Evolutionary conservation across 2,329 filamentous ascomycete genomes (phyloP).

Genomic region (Neonectria hederae): DNA sequence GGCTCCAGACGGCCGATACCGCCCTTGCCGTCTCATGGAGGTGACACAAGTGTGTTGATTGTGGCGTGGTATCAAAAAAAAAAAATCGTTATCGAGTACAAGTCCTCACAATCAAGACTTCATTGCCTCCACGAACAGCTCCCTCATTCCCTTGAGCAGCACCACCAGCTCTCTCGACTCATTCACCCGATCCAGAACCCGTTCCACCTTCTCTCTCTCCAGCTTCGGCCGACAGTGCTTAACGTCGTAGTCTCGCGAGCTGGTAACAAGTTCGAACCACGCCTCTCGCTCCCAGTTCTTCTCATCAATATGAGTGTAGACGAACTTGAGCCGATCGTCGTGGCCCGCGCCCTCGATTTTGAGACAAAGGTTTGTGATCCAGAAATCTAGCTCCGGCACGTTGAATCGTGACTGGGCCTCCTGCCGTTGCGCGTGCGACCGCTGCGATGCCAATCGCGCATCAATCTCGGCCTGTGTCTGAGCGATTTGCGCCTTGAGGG

Average conservation of each 20-base stretch:
- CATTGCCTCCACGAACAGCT: slow-evolving; percentile 76
- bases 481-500: slow-evolving; percentile 68
- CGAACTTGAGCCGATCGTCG: slow-evolving; percentile 87
- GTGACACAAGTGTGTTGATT: neutral
- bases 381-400: slow-evolving; percentile 92
- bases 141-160: slow-evolving; percentile 84
- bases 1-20: neutral
- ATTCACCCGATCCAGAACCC: slow-evolving; percentile 81
- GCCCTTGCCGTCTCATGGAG: neutral
- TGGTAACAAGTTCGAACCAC: slow-evolving; percentile 91
- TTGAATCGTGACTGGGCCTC: slow-evolving; percentile 90
- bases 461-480: slow-evolving; percentile 77
- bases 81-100: slow-evolving; percentile 12
- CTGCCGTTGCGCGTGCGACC: slow-evolving; percentile 76
- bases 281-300: slow-evolving; percentile 88
- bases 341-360: slow-evolving; percentile 88
- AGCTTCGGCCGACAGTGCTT: slow-evolving; percentile 83
- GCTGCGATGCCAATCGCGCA: slow-evolving; percentile 74
- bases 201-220: slow-evolving; percentile 79
- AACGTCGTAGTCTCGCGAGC: slow-evolving; percentile 85
- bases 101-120: slow-evolving; percentile 54
- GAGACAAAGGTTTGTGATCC: slow-evolving; percentile 90
- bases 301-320: slow-evolving; percentile 88
- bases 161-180: slow-evolving; percentile 78
- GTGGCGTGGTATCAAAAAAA: slow-evolving; percentile 24